phyloP scores from a whole-genome alignment of 257 asterid genomes.

The Salvia rosmarinus region DNA sequence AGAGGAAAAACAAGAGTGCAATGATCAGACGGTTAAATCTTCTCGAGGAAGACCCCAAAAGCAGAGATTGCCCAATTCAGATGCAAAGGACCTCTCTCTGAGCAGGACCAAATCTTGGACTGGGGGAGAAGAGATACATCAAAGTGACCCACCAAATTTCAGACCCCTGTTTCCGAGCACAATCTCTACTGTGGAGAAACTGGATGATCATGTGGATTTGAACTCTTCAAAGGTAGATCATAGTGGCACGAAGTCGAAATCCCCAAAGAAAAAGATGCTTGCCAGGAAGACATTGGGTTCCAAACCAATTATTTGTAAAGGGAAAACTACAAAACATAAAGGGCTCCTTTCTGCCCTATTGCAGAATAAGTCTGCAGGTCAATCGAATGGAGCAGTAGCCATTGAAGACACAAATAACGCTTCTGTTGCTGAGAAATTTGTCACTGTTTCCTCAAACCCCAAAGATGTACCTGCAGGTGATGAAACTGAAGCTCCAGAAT shows the following conservation, averaged over 20 bases:
- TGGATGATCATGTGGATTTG: slow-evolving; percentile 34
- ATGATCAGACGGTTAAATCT: slow-evolving; percentile 38
- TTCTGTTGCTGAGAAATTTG: slow-evolving; percentile 38
- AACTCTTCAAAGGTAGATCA: slow-evolving; percentile 40
- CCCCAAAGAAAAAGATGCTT: slow-evolving; percentile 48
- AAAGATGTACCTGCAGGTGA: slow-evolving; percentile 38
- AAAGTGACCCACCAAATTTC: slow-evolving; percentile 38
- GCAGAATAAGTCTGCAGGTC: slow-evolving; percentile 29
- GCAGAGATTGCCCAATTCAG: slow-evolving; percentile 32
- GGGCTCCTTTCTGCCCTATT: slow-evolving; percentile 42
- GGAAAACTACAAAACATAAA: slow-evolving; percentile 43
- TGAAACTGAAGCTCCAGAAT: slow-evolving; percentile 55
- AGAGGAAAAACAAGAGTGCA: slow-evolving; percentile 36
- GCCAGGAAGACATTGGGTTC: slow-evolving; percentile 61
- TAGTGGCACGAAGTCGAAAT: slow-evolving; percentile 38
- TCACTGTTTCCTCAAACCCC: slow-evolving; percentile 28
- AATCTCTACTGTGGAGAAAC: slow-evolving; percentile 29
- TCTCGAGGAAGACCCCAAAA: slow-evolving; percentile 38
- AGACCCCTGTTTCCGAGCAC: slow-evolving; percentile 38
- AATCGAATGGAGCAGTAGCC: slow-evolving; percentile 34
- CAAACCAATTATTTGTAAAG: slow-evolving; percentile 45
- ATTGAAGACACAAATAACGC: slow-evolving; percentile 30
- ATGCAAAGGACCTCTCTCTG: slow-evolving; percentile 28
- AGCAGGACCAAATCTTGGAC: slow-evolving; percentile 34
- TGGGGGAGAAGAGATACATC: slow-evolving; percentile 37